A percentile compares a stretch with the other conserved stretches of the same genome.
phyloP scores from a whole-genome alignment of 2,329 filamentous ascomycete genomes.

The Apiospora aurea region DNA sequence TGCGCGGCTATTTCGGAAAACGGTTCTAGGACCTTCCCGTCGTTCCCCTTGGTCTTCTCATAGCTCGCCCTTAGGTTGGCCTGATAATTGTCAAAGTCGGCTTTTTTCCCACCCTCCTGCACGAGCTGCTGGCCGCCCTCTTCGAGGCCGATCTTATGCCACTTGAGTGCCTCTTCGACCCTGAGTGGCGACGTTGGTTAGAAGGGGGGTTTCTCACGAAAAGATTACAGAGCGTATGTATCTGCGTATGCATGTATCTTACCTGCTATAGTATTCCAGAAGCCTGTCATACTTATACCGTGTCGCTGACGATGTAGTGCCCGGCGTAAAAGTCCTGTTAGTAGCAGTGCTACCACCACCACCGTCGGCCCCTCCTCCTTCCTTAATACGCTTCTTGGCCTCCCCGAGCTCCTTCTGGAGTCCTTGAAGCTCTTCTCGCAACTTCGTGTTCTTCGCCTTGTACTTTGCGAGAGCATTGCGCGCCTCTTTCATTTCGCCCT shows the following conservation, averaged over 20 bases:
- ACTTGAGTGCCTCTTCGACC: neutral
- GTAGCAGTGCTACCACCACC: no score
- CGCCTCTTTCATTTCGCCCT: neutral
- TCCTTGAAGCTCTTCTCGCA: neutral
- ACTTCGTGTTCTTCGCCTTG: neutral
- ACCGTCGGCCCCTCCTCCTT: neutral
- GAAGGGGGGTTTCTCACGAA: neutral
- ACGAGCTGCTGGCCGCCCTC: neutral
- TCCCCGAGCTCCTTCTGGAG: neutral
- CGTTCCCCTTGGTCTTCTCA: neutral
- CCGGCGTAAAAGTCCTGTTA: neutral
- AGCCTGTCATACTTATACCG: neutral
- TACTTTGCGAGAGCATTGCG: neutral
- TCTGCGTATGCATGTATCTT: neutral
- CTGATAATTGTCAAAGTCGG: neutral
- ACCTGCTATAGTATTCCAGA: neutral
- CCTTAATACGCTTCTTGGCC: neutral
- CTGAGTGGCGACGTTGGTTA: neutral
- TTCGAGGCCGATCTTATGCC: neutral
- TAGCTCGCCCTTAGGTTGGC: neutral
- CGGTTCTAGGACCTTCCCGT: neutral
- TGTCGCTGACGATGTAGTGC: neutral
- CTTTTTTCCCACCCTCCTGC: neutral
- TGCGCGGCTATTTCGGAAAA: neutral
- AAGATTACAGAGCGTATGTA: neutral